Base-by-base conservation (phyloP, 2,329 filamentous ascomycete species). In the Davidsoniella australis region DNA sequence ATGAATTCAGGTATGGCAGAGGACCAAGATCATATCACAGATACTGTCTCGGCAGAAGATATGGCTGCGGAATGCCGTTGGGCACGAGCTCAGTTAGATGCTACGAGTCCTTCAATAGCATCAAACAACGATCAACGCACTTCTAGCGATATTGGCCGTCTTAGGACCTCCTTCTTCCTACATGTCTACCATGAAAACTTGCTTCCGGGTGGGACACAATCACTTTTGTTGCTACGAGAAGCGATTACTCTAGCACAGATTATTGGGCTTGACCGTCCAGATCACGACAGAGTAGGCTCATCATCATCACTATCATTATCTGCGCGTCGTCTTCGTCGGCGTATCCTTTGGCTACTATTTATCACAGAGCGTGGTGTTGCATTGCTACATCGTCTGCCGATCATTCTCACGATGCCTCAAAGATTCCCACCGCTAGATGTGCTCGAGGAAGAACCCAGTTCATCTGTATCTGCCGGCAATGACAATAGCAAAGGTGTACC, bases 131-230 rank as follows among this genome's bases (percentile, higher is more conserved):
- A 37, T 14, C 24, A 10, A 5, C 12, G 17, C 16, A 36, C 14
- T 14, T 36, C 37, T 64, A 61, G 14, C 58, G 26, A 29, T 2
- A 29, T 73, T 17, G 63, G 69, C 45, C 61, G 59, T 33, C 54
- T 73, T 3, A 62, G 68, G 4, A 67, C 66, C 2, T 67, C 68
- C 0, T 73, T 73, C 54, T 73, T 72, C 44, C 58, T 73, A 16
- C 70, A 73, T 54, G 66, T 71, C 9, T 72, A 70, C 47, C 64
- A 72, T 54, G 70, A 73, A 55, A 72, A 73, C 48, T 63, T 66
- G 50, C 55, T 61, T 8, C 61, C 68, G 0, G 70, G 70, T 2
- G 68, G 69, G 1, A 62, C 61, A 2, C 66, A 66, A 46, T 71
- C 69, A 2, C 58, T 72, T 5, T 55, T 73, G 7, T 69, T 69